Evolutionary conservation across 1,139 yeast genomes (phyloP).

Genomic region (Hemisphaericaspora xylanilytica): DNA sequence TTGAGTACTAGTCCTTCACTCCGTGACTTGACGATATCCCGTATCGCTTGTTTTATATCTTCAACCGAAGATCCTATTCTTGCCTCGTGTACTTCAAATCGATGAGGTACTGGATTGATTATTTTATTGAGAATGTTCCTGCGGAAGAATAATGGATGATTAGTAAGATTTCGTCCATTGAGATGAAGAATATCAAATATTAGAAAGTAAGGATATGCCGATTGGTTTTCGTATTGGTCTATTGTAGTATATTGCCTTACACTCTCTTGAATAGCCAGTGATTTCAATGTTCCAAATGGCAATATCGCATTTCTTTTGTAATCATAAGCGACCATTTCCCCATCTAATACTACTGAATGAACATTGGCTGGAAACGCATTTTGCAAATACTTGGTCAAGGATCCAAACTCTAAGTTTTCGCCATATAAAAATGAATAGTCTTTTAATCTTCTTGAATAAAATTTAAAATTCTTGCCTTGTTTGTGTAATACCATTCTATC

Average conservation of each 20-base stretch:
- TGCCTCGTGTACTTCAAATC: constrained; percentile 56
- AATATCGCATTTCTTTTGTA: constrained; percentile 53
- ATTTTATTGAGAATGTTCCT: constrained; percentile 50
- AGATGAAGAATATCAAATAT: constrained; percentile 71
- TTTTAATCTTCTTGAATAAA: constrained; percentile 65
- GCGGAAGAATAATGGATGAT: constrained; percentile 54
- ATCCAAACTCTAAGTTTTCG: constrained; percentile 52
- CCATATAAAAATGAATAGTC: constrained; percentile 81
- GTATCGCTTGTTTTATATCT: constrained; percentile 57
- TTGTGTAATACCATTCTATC: constrained; percentile 78
- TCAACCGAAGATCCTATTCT: constrained; percentile 42
- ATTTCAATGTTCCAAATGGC: constrained; percentile 78
- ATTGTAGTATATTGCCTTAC: constrained; percentile 41
- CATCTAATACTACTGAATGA: constrained; percentile 67
- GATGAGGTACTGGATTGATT: constrained; percentile 46
- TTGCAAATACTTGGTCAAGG: constrained; percentile 55
- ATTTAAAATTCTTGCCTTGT: constrained; percentile 47
- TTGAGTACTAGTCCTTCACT: constrained; percentile 87
- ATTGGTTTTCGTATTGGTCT: constrained; percentile 36
- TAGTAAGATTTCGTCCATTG: constrained; percentile 62
- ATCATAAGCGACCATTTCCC: constrained; percentile 93
- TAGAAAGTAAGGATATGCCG: constrained; percentile 59
- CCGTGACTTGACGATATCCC: constrained; percentile 56
- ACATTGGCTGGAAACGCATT: constrained; percentile 44
- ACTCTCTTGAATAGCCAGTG: constrained; percentile 61